Evolutionary conservation across 805 yeast species (phyloP), one percentile per base, ranked within the genome.

Genomic region (Cyberlindnera suaveolens): DNA sequence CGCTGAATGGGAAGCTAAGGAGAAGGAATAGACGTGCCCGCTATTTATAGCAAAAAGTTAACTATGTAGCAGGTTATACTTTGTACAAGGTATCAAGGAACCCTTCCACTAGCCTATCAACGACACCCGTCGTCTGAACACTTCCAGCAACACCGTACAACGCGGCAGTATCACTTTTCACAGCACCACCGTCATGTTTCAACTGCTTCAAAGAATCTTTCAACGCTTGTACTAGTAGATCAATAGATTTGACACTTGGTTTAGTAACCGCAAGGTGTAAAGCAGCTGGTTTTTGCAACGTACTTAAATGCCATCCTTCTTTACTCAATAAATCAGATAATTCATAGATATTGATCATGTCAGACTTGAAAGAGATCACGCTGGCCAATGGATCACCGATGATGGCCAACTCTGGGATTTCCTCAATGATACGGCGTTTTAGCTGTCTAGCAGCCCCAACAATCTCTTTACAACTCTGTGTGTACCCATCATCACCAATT

Each of bases 131-230:
- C 0, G 96, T 88, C 44, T 76, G 69, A 18, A 93, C 78, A 56
- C 93, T 85, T 7, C 96, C 97, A 2, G 98, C 98, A 38, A 91
- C 95, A 52, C 99, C 99, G 57, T 91, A 91, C 36, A 91, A 60
- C 3, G 93, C 96, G 14, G 96, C 93, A 1, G 96, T 87, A 45
- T 85, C 87, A 17, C 78, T 75, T 37, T 55, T 44, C 34, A 50
- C 36, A 30, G 52, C 39, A 3, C 54, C 42, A 18, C 44, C 39
- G 56, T 41, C 54, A 61, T 55, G 58, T 36, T 48, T 32, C 37
- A 44, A 44, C 20, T 43, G 44, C 10, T 52, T 43, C 5, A 66
- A 61, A 33, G 58, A 52, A 8, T 49, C 52, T 31, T 64, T 61
- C 44, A 77, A 58, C 30, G 70, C 75, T 10, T 58, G 56, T 1